Conservation (phyloP, 495 filamentous ascomycete species). For the Aspergillus panamensis region DNA sequence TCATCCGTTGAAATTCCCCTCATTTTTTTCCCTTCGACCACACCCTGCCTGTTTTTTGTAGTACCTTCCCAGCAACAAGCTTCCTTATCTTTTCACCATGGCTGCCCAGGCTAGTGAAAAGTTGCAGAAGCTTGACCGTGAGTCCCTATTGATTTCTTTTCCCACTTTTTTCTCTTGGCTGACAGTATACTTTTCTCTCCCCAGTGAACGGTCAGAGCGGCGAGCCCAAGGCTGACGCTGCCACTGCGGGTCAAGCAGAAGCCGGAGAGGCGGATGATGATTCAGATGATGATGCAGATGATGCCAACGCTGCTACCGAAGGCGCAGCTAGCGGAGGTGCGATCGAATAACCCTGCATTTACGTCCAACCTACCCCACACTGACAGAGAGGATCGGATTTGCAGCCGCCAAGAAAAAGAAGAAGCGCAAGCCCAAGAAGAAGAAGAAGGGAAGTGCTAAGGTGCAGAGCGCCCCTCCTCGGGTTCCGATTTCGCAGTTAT, state of each 20-base stretch:
- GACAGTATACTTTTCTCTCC: conserved; percentile 23
- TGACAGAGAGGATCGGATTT: conserved; percentile 16
- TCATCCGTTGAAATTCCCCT: conserved; percentile 15
- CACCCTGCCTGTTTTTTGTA: conserved; percentile 9
- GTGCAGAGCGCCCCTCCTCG: conserved; percentile 75
- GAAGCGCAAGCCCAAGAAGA: conserved; percentile 73
- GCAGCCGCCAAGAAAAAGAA: conserved; percentile 72
- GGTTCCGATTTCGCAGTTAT: conserved; percentile 70
- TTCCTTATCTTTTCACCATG: conserved; percentile 37
- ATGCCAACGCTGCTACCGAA: conserved; percentile 41
- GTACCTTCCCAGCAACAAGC: conserved; percentile 2
- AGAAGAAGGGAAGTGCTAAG: conserved; percentile 63
- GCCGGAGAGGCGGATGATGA: conserved; percentile 58
- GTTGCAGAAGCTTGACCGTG: conserved; percentile 51
- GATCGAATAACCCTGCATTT: conserved; percentile 15
- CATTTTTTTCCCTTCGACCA: conserved; percentile 14
- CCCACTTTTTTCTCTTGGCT: conserved; percentile 13
- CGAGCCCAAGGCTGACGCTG: conserved; percentile 39
- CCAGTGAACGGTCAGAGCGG: conserved; percentile 51
- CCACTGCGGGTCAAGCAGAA: conserved; percentile 37
- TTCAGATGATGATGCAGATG: conserved; percentile 61
- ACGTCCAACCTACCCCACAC: conserved; percentile 2
- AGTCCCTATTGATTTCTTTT: conserved; percentile 18
- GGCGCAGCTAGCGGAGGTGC: conserved; percentile 44
- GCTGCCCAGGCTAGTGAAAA: conserved; percentile 52